These are phyloP conservation scores for Termitomyces heimii DNA, from an alignment of 768 basidiomycete genomes.

Conservation along the genomic window DNA sequence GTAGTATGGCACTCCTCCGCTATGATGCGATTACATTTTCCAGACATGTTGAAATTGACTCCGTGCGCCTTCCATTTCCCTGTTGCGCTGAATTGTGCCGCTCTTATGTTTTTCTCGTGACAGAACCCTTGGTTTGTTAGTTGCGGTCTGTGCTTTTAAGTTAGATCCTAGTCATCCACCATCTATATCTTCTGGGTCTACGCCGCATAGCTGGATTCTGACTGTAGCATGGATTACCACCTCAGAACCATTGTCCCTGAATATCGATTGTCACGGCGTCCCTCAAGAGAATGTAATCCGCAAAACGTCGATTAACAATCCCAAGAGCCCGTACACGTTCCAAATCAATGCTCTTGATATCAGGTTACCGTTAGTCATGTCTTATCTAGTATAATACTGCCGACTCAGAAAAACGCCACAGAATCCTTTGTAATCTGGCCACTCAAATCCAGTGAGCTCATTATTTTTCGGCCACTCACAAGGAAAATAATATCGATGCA, in stretches of 20 bases:
- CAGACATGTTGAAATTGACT: not conserved
- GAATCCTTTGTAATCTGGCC: too few species aligned
- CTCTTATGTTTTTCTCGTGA: not conserved
- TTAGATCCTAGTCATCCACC: not conserved
- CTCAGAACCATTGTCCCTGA: not conserved
- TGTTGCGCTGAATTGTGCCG: not conserved
- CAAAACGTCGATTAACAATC: too few species aligned
- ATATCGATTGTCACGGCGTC: too few species aligned
- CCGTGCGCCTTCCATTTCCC: not conserved
- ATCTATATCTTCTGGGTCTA: not conserved
- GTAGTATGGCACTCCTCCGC: not conserved
- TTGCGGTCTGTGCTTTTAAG: not conserved
- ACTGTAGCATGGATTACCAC: not conserved
- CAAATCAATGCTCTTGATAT: too few species aligned
- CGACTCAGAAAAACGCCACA: too few species aligned
- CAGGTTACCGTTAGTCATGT: too few species aligned
- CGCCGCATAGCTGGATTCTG: not conserved
- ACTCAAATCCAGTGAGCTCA: too few species aligned
- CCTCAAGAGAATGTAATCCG: too few species aligned
- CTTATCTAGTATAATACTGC: too few species aligned
- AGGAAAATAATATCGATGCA: too few species aligned
- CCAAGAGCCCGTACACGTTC: too few species aligned
- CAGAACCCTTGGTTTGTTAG: not conserved
- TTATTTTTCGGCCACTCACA: too few species aligned
- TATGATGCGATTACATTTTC: not conserved